phyloP scores from a whole-genome alignment of 352 stramenopile species.

The Peronospora belbahrii region DNA sequence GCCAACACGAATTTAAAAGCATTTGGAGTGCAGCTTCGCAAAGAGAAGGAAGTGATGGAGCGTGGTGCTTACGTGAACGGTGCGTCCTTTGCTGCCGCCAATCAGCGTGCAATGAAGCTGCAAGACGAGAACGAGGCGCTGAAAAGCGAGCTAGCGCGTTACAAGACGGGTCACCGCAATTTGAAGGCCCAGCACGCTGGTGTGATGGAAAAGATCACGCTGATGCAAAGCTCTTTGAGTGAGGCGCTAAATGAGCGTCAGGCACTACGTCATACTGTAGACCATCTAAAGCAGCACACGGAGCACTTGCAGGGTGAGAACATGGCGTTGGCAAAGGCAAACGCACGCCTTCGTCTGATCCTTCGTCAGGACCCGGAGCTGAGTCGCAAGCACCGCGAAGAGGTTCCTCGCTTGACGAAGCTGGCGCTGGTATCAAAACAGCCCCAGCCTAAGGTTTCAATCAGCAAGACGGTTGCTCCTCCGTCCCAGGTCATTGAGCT shows the following conservation, averaged over 20 bases:
- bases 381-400: constrained; percentile 77
- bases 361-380: constrained; percentile 78
- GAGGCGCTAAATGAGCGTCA: constrained; percentile 67
- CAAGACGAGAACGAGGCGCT: constrained; percentile 78
- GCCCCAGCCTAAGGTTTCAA: constrained; percentile 35
- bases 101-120: constrained; percentile 79
- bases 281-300: constrained; percentile 65
- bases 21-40: constrained; percentile 72
- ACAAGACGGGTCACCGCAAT: constrained; percentile 79
- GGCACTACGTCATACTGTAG: constrained; percentile 61
- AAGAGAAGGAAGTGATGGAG: constrained; percentile 88
- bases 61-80: constrained; percentile 82
- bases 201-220: constrained; percentile 73
- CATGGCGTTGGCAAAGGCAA: constrained; percentile 75
- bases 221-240: constrained; percentile 70
- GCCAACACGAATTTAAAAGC: constrained; percentile 79
- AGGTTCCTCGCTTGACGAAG: constrained; percentile 79
- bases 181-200: constrained; percentile 75
- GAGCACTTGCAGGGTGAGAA: constrained; percentile 78
- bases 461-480: constrained; percentile 29
- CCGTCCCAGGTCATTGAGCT: constrained; percentile 37
- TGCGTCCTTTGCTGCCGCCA: constrained; percentile 76
- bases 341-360: constrained; percentile 75
- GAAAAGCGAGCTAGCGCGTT: constrained; percentile 66
- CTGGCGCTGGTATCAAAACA: constrained; percentile 66